Evolutionary conservation across 768 basidiomycete genomes (phyloP).

Genomic region (Inosperma sp.): DNA sequence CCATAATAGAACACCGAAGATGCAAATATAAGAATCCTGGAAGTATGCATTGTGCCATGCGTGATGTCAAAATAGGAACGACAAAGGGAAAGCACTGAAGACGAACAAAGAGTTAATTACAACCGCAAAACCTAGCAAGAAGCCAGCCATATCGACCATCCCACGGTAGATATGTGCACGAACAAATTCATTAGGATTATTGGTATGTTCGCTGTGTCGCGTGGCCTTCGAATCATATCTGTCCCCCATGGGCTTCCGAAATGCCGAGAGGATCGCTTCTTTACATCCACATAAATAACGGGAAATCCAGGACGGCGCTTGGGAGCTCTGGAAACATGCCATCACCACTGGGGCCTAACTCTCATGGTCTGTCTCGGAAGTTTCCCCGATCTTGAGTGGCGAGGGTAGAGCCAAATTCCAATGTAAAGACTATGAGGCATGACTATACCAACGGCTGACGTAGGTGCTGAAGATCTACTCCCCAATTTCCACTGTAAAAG

Average conservation of each 20-base stretch:
- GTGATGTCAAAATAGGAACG: too few relatives aligned
- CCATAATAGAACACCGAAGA: constrained; percentile 74
- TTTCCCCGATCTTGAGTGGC: constrained; percentile 76
- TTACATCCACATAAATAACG: constrained; percentile 19
- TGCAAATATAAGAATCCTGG: constrained; percentile 79
- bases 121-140: constrained; percentile 79
- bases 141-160: constrained; percentile 59
- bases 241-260: constrained; percentile 36
- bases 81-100: too few relatives aligned
- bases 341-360: too few relatives aligned
- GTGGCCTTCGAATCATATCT: constrained; percentile 32
- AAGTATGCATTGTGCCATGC: too few relatives aligned
- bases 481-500: constrained; percentile 82
- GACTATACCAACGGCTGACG: constrained; percentile 66
- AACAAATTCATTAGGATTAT: constrained; percentile 53
- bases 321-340: too few relatives aligned
- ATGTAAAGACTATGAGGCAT: constrained; percentile 95
- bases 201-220: constrained; percentile 51
- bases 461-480: constrained; percentile 66
- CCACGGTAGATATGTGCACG: constrained; percentile 62
- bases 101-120: constrained; percentile 80
- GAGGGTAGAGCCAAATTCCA: constrained; percentile 77
- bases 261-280: constrained; percentile 28
- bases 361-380: constrained; percentile 26
- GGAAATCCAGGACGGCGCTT: constrained; percentile 11